Evolutionary conservation across 2,329 filamentous ascomycete genomes (phyloP).

Genomic region (Fragosphaeria purpurea): DNA sequence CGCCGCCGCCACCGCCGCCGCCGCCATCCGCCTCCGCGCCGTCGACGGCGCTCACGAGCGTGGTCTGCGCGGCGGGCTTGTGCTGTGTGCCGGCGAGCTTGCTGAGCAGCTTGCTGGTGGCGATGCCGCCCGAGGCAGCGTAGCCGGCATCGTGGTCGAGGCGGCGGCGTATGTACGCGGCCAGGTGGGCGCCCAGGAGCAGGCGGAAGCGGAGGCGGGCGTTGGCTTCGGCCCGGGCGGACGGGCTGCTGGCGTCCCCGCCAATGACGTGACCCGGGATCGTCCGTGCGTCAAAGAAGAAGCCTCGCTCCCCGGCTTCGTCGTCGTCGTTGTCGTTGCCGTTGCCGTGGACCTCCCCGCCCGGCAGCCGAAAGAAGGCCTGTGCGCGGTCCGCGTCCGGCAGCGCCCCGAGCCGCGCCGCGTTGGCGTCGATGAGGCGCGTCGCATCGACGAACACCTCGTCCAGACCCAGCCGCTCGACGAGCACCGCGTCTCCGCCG

Average conservation of each 20-base stretch:
- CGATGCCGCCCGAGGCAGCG: slow-evolving; percentile 78
- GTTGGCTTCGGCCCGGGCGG: not conserved
- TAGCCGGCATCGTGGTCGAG: slow-evolving; percentile 66
- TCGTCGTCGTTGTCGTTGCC: too few relatives aligned
- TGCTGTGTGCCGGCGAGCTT: slow-evolving; percentile 77
- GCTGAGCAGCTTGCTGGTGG: slow-evolving; percentile 75
- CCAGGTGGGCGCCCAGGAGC: slow-evolving; percentile 71
- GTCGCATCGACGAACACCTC: slow-evolving; percentile 83
- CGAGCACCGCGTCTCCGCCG: slow-evolving; percentile 41
- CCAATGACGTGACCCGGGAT: slow-evolving; percentile 51
- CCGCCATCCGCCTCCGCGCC: not conserved
- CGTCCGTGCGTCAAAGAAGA: slow-evolving; percentile 61
- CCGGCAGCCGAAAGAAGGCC: slow-evolving; percentile 72
- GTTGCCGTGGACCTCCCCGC: too few relatives aligned
- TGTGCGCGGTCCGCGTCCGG: slow-evolving; percentile 35
- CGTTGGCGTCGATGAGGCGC: slow-evolving; percentile 76
- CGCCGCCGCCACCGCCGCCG: slow-evolving; percentile 42
- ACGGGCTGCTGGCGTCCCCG: slow-evolving; percentile 1
- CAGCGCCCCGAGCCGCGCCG: slow-evolving; percentile 56
- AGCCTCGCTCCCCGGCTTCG: slow-evolving; percentile 57
- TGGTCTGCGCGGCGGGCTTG: slow-evolving; percentile 84
- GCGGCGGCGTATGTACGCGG: slow-evolving; percentile 58
- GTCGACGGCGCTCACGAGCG: slow-evolving; percentile 41
- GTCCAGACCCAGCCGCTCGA: slow-evolving; percentile 81
- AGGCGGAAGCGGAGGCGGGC: slow-evolving; percentile 43